phyloP scores from a whole-genome alignment of 2,329 filamentous ascomycete species.

The Thielaviopsis euricoi region DNA sequence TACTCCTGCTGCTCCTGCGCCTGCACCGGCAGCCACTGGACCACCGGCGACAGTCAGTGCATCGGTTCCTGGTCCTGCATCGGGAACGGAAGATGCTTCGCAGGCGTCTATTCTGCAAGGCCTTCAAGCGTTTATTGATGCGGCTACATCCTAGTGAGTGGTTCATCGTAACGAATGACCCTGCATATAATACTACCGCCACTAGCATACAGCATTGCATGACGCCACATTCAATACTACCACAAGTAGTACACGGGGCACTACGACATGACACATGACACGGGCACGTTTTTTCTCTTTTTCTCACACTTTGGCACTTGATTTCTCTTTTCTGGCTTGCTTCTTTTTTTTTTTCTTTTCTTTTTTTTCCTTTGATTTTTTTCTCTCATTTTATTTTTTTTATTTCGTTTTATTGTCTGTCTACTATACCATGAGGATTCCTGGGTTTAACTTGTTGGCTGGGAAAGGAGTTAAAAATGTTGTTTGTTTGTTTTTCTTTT shows the following conservation, averaged over 20 bases:
- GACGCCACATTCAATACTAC: neutral
- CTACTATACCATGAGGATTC: neutral
- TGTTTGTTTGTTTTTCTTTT: neutral
- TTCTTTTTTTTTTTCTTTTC: neutral
- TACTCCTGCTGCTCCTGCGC: neutral
- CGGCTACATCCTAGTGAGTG: conserved; percentile 3
- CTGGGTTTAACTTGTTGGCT: neutral
- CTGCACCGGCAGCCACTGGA: too few relatives aligned
- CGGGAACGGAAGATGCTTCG: neutral
- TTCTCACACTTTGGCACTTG: neutral
- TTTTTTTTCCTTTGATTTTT: neutral
- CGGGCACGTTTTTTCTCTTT: neutral
- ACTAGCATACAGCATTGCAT: neutral
- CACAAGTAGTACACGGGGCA: neutral
- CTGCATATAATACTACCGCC: neutral
- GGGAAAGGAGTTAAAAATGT: neutral
- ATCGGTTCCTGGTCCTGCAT: neutral
- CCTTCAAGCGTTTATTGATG: conserved; percentile 11
- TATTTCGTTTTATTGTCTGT: neutral
- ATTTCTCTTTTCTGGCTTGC: neutral
- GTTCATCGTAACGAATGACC: neutral
- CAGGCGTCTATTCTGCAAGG: conserved; percentile 5
- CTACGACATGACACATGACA: neutral
- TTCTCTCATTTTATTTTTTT: neutral
- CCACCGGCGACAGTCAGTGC: too few relatives aligned